phyloP scores from a whole-genome alignment of 2,329 filamentous ascomycete species.

The Fusarium dlaminii region DNA sequence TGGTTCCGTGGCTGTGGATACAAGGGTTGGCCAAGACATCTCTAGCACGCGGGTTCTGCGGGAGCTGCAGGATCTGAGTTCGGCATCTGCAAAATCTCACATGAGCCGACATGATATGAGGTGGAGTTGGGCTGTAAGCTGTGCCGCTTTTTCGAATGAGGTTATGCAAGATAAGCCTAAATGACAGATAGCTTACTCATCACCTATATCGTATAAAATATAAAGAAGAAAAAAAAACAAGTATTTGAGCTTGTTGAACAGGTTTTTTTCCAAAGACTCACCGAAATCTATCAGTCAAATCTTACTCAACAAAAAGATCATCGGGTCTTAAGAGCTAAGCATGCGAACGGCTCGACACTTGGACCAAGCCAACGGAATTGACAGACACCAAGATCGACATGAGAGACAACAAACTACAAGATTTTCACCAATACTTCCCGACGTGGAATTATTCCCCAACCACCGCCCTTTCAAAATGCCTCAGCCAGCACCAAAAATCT shows the following conservation, averaged over 20 bases:
- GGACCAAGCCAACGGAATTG: constrained; percentile 22
- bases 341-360: constrained; percentile 13
- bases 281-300: neutral
- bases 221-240: neutral
- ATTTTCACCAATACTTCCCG: constrained; percentile 17
- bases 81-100: constrained; percentile 27
- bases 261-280: neutral
- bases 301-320: constrained; percentile 15
- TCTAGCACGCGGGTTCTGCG: constrained; percentile 31
- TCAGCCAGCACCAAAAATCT: constrained; percentile 10
- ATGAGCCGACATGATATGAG: constrained; percentile 15
- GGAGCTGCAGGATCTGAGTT: constrained; percentile 34
- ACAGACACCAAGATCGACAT: constrained; percentile 31
- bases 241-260: neutral
- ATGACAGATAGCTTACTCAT: neutral
- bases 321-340: constrained; percentile 12
- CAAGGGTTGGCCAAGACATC: constrained; percentile 32
- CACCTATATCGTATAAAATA: neutral
- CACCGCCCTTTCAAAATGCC: constrained; percentile 33
- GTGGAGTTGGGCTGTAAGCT: neutral
- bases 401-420: neutral
- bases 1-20: constrained; percentile 27
- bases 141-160: neutral
- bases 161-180: neutral
- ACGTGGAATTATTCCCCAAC: constrained; percentile 19